Evolutionary conservation across 257 asterid species (phyloP).

Genomic region (Fraxinus americana): DNA sequence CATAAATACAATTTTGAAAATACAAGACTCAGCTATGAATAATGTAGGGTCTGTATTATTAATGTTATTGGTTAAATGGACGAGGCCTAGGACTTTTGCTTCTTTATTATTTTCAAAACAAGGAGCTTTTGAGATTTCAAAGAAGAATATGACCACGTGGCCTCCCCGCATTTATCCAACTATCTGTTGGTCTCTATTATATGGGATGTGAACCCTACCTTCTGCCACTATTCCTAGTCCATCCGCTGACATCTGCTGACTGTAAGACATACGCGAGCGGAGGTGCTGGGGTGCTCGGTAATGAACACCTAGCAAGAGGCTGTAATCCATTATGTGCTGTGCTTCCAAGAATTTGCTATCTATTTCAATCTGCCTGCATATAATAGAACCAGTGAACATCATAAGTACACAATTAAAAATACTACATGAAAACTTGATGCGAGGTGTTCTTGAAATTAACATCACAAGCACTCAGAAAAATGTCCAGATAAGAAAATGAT

Average conservation of each 20-base stretch:
- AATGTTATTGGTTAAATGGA: background rate
- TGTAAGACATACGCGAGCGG: slow-evolving; percentile 57
- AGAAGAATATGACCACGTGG: background rate
- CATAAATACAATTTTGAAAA: background rate
- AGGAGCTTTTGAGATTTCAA: background rate
- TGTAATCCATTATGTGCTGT: slow-evolving; percentile 95
- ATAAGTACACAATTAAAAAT: slow-evolving; percentile 6
- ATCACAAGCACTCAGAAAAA: background rate
- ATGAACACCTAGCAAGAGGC: slow-evolving; percentile 92
- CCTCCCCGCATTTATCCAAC: background rate
- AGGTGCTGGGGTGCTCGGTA: slow-evolving; percentile 96
- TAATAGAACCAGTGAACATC: slow-evolving; percentile 21
- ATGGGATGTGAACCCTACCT: slow-evolving; percentile 46
- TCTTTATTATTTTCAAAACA: background rate
- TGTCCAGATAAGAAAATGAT: background rate
- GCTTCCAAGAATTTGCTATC: slow-evolving; percentile 91
- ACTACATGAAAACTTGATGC: slow-evolving; percentile 3
- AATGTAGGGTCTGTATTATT: background rate
- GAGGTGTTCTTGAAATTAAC: background rate
- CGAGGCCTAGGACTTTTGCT: background rate
- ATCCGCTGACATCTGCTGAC: slow-evolving; percentile 53
- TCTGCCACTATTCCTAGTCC: slow-evolving; percentile 86
- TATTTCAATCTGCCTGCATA: slow-evolving; percentile 85
- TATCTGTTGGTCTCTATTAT: background rate
- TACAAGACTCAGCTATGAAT: background rate